These are phyloP conservation scores for Acanthamoeba castellanii DNA, from an alignment of 208 protist genomes.

Conservation along the genomic window DNA sequence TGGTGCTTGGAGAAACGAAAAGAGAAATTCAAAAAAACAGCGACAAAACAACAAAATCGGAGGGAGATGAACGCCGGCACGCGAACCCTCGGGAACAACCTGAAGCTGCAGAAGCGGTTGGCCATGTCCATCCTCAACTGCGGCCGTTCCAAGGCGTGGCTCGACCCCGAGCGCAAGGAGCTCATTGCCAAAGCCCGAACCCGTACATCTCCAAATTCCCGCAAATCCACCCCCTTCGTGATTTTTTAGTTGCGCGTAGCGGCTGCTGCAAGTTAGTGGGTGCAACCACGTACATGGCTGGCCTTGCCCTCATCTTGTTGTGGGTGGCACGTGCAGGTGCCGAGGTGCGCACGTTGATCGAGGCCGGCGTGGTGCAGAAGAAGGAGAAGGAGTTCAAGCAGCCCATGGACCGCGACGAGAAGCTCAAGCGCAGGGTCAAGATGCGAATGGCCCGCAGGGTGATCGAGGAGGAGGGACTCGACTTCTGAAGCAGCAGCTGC, in stretches of 20 bases:
- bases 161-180: not conserved
- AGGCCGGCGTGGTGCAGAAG: not conserved
- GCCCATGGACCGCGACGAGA: constrained; percentile 1
- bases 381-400: constrained; percentile 13
- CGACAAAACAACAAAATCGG: not conserved
- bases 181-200: constrained; percentile 32
- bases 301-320: too few relatives aligned
- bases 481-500: too few relatives aligned
- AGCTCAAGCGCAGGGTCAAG: not conserved
- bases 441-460: not conserved
- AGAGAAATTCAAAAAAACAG: not conserved
- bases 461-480: not conserved
- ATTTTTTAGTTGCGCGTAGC: too few relatives aligned
- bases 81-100: not conserved
- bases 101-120: constrained; percentile 46
- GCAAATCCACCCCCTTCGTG: too few relatives aligned
- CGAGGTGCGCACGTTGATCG: not conserved
- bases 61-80: not conserved
- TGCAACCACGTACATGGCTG: too few relatives aligned
- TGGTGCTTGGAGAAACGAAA: not conserved
- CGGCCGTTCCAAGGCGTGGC: constrained; percentile 16
- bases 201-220: not conserved
- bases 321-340: constrained; percentile 7
- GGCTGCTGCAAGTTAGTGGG: too few relatives aligned
- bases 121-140: constrained; percentile 55